A percentile compares a stretch with the other conserved stretches of the same genome.
Evolutionary conservation across 495 filamentous ascomycete genomes (phyloP).

Genomic region (Neurospora sp.): DNA sequence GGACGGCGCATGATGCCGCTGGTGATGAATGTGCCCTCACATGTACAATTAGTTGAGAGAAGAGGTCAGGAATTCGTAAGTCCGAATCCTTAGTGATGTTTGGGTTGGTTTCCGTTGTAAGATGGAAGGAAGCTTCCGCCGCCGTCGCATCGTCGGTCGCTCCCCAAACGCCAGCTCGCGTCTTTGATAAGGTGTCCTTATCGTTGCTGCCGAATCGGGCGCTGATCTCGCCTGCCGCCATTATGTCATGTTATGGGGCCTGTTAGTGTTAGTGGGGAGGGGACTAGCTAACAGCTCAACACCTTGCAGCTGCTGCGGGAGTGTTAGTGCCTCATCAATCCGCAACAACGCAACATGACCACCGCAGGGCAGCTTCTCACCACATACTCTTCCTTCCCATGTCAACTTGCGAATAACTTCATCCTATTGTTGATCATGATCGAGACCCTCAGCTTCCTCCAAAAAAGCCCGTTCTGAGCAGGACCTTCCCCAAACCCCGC

Average conservation of each 20-base stretch:
- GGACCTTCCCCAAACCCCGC: neutral
- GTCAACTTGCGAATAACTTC: neutral
- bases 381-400: no score
- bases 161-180: constrained; percentile 4
- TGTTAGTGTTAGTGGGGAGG: neutral
- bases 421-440: neutral
- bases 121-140: constrained; percentile 1
- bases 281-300: neutral
- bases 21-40: constrained; percentile 19
- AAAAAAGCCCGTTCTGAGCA: neutral
- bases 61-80: neutral
- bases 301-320: rapidly evolving
- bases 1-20: constrained; percentile 42
- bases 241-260: neutral
- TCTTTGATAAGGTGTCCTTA: constrained; percentile 20
- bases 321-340: neutral
- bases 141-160: neutral
- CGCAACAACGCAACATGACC: neutral
- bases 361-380: neutral
- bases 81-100: neutral
- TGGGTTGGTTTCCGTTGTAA: neutral
- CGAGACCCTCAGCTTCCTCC: neutral
- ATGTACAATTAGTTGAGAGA: constrained; percentile 9
- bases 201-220: constrained; percentile 2
- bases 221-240: neutral